Evolutionary conservation across 164 flowering plant genomes (phyloP), one percentile per base, ranked within the genome.

Genomic region (Magnolia changhungtana): DNA sequence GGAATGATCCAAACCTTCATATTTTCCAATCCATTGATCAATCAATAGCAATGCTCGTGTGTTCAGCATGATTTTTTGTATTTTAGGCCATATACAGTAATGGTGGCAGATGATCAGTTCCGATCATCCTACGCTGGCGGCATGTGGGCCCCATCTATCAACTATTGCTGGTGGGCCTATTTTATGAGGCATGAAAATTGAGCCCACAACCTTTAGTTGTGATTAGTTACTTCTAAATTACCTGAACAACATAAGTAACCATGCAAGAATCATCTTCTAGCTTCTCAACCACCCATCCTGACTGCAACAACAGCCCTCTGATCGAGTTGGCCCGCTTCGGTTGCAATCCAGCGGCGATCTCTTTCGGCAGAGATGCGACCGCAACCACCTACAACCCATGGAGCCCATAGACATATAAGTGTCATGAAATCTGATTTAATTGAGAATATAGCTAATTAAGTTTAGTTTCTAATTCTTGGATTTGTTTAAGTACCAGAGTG

Each of bases 231-330:
- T 37, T 37, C 45, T 37, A 37, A 37, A 37, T 51, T 81, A 91
- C 97, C 95, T 93, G 98, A 75, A 89, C 92, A 51, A 91, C 94
- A 58, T 91, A 93, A 27, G 98, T 93, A 45, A 93, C 96, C 84
- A 85, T 77, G 80, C 98, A 91, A 11, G 96, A 91, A 78, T 88
- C 89, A 72, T 90, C 84, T 14, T 89, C 88, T 65, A 88, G 85
- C 83, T 90, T 89, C 83, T 93, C 98, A 52, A 93, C 95, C 21
- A 91, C 98, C 98, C 98, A 93, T 16, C 98, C 98, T 23, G 98
- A 93, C 80, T 91, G 95, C 77, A 93, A 71, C 81, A 93, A 74
- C 14, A 93, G 80, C 69, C 93, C 98, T 79, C 98, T 87, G 59
- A 91, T 89, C 23, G 89, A 75, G 68, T 93, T 89, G 58, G 81